Evolutionary conservation across 805 yeast species (phyloP), one percentile per base, ranked within the genome.

Genomic region (Hanseniaspora occidentalis): DNA sequence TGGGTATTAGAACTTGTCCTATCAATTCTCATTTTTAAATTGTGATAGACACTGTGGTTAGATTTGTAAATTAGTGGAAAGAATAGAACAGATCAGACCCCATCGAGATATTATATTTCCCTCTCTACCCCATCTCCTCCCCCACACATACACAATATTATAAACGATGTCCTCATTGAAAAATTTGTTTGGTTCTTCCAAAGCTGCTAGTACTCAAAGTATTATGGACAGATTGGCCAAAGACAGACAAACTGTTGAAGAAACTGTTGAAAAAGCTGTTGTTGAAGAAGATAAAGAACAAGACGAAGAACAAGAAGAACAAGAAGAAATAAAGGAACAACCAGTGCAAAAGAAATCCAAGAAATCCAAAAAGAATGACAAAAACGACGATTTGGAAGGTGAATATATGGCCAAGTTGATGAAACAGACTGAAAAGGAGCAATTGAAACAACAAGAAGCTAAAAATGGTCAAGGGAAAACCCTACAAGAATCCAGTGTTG

Each of bases 331-430:
- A n/a, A n/a, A n/a, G n/a, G n/a, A n/a, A n/a, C n/a, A n/a, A 54
- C 49, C 36, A 54, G 50, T n/a, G 49, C 44, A 17, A 54, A 49
- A 36, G 40, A 45, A 27, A 35, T 42, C 21, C n/a, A 42, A 38
- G 47, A 47, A 42, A 43, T 43, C 49, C 44, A 51, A 40, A 36
- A n/a, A n/a, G n/a, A 52, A 52, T 20, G 69, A 62, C 21, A 68
- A 59, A 19, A 57, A 70, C 36, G 73, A 63, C 18, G 79, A 73
- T 47, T 57, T 76, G 35, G 84, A 78, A 57, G 69, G 66, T 7
- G 63, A 60, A 36, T 78, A 78, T 53, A 67, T 69, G 49, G 62
- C 65, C 20, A 74, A 75, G 47, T 49, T 75, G n/a, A 53, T 70
- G 38, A 58, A 61, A 29, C 44, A 48, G 7, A 22, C 41, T 19